Base-by-base conservation (phyloP, 345 rosid species). In the Eucalyptus curtisii region DNA sequence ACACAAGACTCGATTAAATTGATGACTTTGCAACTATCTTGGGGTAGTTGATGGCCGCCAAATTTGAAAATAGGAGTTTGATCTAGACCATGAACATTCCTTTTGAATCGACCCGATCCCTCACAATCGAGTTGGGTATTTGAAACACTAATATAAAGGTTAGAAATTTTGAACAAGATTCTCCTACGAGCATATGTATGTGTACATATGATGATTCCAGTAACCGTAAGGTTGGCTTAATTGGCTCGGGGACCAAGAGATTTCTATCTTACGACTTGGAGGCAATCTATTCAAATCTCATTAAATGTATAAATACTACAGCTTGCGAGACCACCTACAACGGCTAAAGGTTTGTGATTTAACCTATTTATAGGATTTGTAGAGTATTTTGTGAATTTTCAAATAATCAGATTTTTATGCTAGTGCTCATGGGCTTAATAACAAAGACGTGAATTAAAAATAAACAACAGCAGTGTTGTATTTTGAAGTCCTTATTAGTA, bases 171-270 rank as follows among this genome's bases (percentile, higher is more conserved):
- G 44, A 71, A 33, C 24, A 19, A 33, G 42, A 17, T 20, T 33
- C 25, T 33, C 44, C 45, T 3, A 17, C 0, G 7, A 16, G 13
- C 81, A 6, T 42, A 9, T 33, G 13, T 9, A 2, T 8, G 11
- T 33, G 44, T 17, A 5, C 44, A 17, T 68, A 68, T 7, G 7
- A 68, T 33, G 79, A 68, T 68, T 68, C 24, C 2, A 17, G 25
- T 68, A 33, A 66, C 10, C 10, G 19, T n/a, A 5, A 44, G 22
- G 22, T 68, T 2, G 24, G 25, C 40, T 19, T 37, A 37, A 5
- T 33, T 37, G 9, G 81, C 20, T 17, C 7, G 8, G 7, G 81
- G 12, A 9, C 11, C 25, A 10, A 37, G 81, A 17, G 44, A 37
- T 37, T 33, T 71, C 13, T 33, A 33, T 33, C 25, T 71, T 10